A percentile compares a stretch with the other conserved stretches of the same genome.
These are phyloP conservation scores for Boechera retrofracta DNA, from an alignment of 345 rosid species.

Conservation along the genomic window DNA sequence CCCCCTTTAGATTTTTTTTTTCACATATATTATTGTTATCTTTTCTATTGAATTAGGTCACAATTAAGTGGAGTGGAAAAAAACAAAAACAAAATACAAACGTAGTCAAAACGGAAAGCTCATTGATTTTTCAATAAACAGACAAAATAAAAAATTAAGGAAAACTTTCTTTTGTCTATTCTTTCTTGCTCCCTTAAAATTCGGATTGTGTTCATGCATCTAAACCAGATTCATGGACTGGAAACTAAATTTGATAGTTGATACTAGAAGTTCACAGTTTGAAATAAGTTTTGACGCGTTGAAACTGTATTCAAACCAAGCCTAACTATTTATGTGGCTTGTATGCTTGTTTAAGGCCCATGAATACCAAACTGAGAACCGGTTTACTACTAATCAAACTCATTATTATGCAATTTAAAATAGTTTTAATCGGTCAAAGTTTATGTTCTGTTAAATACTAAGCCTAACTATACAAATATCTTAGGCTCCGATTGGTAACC, in stretches of 20 bases:
- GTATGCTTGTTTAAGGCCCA: no score
- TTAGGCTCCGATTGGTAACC: no score
- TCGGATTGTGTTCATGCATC: conserved; percentile 21
- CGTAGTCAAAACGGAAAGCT: conserved; percentile 18
- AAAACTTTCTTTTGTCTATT: background rate
- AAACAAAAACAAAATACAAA: background rate
- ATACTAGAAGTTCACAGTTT: background rate
- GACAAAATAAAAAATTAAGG: background rate
- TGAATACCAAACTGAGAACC: no score
- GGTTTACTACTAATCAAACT: background rate
- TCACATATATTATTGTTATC: conserved; percentile 10
- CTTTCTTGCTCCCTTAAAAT: background rate
- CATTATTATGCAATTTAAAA: background rate
- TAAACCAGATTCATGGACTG: background rate
- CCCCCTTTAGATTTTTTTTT: conserved; percentile 22
- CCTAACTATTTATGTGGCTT: background rate
- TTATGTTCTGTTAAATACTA: no score
- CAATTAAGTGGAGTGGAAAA: background rate
- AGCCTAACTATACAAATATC: no score
- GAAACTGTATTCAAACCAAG: background rate
- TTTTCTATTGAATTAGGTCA: conserved; percentile 27
- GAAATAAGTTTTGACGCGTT: background rate
- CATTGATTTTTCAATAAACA: conserved; percentile 33
- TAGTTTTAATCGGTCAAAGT: background rate
- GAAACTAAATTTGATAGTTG: no score